These are phyloP conservation scores for Microthyrium microscopicum DNA, from an alignment of 2,329 filamentous ascomycete genomes.

Conservation along the genomic window DNA sequence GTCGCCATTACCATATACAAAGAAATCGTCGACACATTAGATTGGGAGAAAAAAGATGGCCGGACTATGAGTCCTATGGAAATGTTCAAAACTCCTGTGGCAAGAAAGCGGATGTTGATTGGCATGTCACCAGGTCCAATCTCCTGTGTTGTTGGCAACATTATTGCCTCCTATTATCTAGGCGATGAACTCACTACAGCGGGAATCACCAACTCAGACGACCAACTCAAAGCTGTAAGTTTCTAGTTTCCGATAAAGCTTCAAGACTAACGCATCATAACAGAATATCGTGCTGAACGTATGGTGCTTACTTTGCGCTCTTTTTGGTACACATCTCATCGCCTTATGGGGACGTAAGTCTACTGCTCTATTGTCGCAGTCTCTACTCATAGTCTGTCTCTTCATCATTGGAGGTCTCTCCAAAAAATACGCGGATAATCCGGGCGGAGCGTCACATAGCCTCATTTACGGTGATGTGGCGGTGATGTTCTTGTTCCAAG, in stretches of 20 bases:
- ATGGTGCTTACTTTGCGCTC: conserved; percentile 28
- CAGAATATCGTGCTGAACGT: conserved; percentile 35
- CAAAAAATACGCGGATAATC: conserved; percentile 18
- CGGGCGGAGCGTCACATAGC: conserved; percentile 10
- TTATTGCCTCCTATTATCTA: conserved; percentile 27
- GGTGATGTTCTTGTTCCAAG: conserved; percentile 36
- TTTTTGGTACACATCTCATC: conserved; percentile 27
- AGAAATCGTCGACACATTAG: conserved; percentile 31
- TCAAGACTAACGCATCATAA: not conserved
- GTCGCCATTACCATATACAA: conserved; percentile 24
- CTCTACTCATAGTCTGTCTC: conserved; percentile 31
- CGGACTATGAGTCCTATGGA: conserved; percentile 21
- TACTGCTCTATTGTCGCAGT: conserved; percentile 24
- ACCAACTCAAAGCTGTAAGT: conserved; percentile 26
- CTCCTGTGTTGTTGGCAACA: conserved; percentile 22
- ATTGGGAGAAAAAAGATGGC: conserved; percentile 27
- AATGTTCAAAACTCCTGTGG: conserved; percentile 20
- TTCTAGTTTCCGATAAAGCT: not conserved
- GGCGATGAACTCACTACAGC: conserved; percentile 28
- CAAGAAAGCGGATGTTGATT: conserved; percentile 24
- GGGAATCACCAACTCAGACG: conserved; percentile 26
- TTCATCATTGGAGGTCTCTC: conserved; percentile 36
- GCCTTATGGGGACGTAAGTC: conserved; percentile 29
- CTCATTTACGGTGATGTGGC: conserved; percentile 29
- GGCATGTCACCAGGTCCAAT: conserved; percentile 20